Evolutionary conservation across 2,329 filamentous ascomycete genomes (phyloP).

Genomic region (Gaeumannomyces sp.): DNA sequence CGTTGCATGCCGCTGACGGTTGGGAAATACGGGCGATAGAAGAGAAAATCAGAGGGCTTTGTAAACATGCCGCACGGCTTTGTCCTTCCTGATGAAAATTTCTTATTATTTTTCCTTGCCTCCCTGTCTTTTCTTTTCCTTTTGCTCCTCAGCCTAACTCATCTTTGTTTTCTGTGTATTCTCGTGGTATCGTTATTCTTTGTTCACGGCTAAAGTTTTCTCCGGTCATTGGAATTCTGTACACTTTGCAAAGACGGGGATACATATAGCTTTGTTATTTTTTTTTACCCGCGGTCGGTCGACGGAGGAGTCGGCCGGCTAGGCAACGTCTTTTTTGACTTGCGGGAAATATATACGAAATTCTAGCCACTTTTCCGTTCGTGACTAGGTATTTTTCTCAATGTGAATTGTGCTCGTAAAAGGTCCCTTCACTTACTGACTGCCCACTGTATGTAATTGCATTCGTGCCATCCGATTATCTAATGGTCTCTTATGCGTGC

Average conservation of each 20-base stretch:
- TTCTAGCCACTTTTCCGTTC: too few species aligned
- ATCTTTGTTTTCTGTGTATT: background rate
- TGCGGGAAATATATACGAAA: background rate
- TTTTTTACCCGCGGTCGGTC: background rate
- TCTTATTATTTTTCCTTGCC: background rate
- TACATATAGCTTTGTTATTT: background rate
- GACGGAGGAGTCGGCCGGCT: background rate
- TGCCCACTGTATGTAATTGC: too few species aligned
- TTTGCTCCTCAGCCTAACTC: background rate
- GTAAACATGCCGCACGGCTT: background rate
- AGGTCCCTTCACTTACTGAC: too few species aligned
- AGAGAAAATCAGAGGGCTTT: background rate
- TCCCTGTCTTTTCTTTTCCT: background rate
- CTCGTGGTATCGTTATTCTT: background rate
- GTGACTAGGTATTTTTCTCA: too few species aligned
- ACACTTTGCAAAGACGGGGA: background rate
- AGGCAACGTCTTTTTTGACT: background rate
- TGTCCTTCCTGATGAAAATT: background rate
- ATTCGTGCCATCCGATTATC: too few species aligned
- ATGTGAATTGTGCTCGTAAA: too few species aligned
- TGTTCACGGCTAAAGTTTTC: background rate
- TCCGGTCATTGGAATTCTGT: background rate
- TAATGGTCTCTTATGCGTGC: too few species aligned
- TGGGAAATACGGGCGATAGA: constrained; percentile 1
- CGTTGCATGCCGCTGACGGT: background rate